These are phyloP conservation scores for Meredithiella fracta DNA, from an alignment of 2,329 filamentous ascomycete species.

Conservation along the genomic window DNA sequence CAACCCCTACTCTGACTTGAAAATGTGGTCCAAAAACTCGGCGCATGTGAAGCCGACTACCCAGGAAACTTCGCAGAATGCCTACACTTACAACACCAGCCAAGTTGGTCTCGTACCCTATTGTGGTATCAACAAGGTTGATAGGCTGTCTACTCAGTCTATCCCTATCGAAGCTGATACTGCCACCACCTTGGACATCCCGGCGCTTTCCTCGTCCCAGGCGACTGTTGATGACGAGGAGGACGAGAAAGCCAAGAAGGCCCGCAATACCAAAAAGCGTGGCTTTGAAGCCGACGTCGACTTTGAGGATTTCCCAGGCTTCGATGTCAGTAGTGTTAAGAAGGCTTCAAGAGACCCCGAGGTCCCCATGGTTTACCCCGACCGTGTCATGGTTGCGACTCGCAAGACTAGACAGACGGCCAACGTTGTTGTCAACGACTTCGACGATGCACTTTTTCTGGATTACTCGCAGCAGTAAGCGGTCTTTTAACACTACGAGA, in stretches of 20 bases:
- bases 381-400: slow-evolving; percentile 34
- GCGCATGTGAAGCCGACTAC: slow-evolving; percentile 24
- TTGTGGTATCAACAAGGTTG: slow-evolving; percentile 63
- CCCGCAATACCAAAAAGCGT: slow-evolving; percentile 27
- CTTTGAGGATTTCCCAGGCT: slow-evolving; percentile 14
- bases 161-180: slow-evolving; percentile 20
- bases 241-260: slow-evolving; percentile 14
- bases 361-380: slow-evolving; percentile 23
- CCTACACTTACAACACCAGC: slow-evolving; percentile 24
- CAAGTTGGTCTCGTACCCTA: slow-evolving; percentile 59
- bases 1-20: background rate
- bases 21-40: slow-evolving; percentile 18
- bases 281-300: slow-evolving; percentile 30
- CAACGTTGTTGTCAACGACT: slow-evolving; percentile 30
- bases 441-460: slow-evolving; percentile 53
- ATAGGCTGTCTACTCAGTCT: slow-evolving; percentile 48
- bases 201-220: slow-evolving; percentile 38
- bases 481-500: background rate
- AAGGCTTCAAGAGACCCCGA: slow-evolving; percentile 23
- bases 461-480: slow-evolving; percentile 17
- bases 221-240: slow-evolving; percentile 29
- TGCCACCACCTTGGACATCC: slow-evolving; percentile 20
- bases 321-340: background rate
- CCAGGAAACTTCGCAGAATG: background rate
- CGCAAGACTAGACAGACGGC: slow-evolving; percentile 14